Conservation (phyloP, 2,329 filamentous ascomycete genomes). For the Penicillium sp. region DNA sequence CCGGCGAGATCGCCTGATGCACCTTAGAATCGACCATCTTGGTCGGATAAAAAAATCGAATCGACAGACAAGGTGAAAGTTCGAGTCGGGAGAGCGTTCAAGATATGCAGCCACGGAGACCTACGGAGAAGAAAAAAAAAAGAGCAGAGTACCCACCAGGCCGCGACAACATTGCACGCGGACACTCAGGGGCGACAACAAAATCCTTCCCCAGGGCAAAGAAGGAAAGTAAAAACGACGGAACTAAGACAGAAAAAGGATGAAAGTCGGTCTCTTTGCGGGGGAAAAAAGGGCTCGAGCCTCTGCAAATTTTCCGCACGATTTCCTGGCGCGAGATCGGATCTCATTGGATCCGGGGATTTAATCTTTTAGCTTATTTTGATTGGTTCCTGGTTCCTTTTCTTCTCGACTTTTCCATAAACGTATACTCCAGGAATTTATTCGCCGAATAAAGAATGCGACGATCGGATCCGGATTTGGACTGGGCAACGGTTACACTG, state of each 20-base stretch:
- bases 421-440: no score
- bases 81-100: slow-evolving; percentile 4
- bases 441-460: no score
- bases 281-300: slow-evolving; percentile 11
- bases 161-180: slow-evolving; percentile 16
- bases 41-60: slow-evolving; percentile 1
- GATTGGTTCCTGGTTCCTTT: no score
- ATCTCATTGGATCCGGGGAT: no score
- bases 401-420: no score
- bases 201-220: slow-evolving; percentile 4
- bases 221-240: not conserved
- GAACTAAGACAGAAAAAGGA: slow-evolving; percentile 13
- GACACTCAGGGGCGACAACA: slow-evolving; percentile 13
- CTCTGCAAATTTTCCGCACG: slow-evolving; percentile 21
- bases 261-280: slow-evolving; percentile 10
- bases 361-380: no score
- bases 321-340: no score
- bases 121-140: slow-evolving; percentile 18
- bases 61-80: not conserved
- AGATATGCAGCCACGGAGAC: slow-evolving; percentile 9
- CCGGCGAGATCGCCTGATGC: slow-evolving; percentile 26
- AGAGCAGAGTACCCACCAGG: slow-evolving; percentile 17
- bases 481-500: no score
- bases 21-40: slow-evolving; percentile 28
- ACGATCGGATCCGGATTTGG: no score